These are phyloP conservation scores for Termitomyces sp. DNA, from an alignment of 1,284 basidiomycete genomes.

Conservation along the genomic window DNA sequence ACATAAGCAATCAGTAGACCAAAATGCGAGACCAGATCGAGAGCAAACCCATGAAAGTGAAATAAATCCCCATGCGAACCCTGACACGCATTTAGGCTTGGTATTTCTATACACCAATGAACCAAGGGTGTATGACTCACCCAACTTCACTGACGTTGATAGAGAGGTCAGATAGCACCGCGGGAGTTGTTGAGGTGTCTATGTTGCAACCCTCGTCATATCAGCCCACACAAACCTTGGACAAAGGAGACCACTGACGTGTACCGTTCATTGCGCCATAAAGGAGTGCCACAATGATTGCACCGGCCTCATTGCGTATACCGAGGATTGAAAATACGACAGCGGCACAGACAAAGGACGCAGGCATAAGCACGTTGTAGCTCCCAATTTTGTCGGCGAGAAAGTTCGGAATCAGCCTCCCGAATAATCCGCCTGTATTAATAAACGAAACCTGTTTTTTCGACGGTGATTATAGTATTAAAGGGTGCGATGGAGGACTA, in stretches of 20 bases:
- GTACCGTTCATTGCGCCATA: conserved; percentile 18
- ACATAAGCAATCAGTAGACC: neutral
- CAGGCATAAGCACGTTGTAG: conserved; percentile 15
- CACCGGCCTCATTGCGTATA: conserved; percentile 10
- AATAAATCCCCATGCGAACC: conserved; percentile 16
- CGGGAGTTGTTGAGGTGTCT: conserved; percentile 16
- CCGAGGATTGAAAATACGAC: conserved; percentile 16
- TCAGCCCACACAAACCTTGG: neutral
- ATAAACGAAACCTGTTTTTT: conserved; percentile 14
- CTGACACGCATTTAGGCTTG: neutral
- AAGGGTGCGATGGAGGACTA: neutral
- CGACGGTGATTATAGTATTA: neutral
- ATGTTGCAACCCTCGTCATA: neutral
- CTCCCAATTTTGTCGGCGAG: conserved; percentile 14
- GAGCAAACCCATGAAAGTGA: conserved; percentile 10
- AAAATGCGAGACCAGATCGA: neutral
- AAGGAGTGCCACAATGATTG: conserved; percentile 14
- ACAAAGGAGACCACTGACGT: conserved; percentile 7
- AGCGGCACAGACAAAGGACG: conserved; percentile 13
- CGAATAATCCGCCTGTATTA: conserved; percentile 16
- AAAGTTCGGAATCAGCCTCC: conserved; percentile 16
- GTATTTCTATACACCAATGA: neutral
- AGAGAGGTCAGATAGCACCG: conserved; percentile 12
- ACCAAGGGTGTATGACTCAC: neutral
- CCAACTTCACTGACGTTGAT: conserved; percentile 13